Conservation (phyloP, 2,329 filamentous ascomycete genomes). For the Rhynchosporium secalis region DNA sequence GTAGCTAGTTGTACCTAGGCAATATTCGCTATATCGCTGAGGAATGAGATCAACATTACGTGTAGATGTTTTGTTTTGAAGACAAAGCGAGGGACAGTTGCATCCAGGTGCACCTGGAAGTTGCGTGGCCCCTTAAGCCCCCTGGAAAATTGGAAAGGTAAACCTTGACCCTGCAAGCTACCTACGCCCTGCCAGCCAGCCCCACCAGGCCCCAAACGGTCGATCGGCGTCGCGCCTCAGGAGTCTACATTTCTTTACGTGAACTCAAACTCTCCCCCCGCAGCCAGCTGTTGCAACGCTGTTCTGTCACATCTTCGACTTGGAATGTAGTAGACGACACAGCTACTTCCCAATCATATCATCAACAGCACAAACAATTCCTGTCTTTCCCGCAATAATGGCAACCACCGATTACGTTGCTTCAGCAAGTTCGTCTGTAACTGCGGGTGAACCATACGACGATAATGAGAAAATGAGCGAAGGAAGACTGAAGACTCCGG, state of each 20-base stretch:
- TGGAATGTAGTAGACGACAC: neutral
- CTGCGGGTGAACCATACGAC: constrained; percentile 34
- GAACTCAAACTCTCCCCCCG: too few relatives aligned
- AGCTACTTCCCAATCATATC: neutral
- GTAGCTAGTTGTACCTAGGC: neutral
- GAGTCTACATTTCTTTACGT: neutral
- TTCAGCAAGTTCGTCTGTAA: constrained; percentile 35
- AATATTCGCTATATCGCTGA: neutral
- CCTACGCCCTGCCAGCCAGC: neutral
- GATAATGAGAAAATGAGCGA: constrained; percentile 36
- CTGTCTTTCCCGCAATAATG: constrained; percentile 29
- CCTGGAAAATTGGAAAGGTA: neutral
- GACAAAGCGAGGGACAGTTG: too few relatives aligned
- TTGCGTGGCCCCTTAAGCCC: neutral
- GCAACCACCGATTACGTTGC: constrained; percentile 32
- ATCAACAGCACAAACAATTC: neutral
- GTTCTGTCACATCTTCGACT: neutral
- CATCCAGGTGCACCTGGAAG: neutral
- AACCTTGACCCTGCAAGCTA: neutral
- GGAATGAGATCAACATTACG: constrained; percentile 2
- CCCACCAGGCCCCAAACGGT: neutral
- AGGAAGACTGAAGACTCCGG: constrained; percentile 33
- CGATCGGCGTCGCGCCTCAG: neutral
- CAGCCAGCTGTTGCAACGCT: neutral
- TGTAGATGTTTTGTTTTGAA: neutral